Percentiles rank a stretch among this genome's conserved stretches.
phyloP scores from a whole-genome alignment of 257 asterid genomes.

The Scutellaria galericulata region DNA sequence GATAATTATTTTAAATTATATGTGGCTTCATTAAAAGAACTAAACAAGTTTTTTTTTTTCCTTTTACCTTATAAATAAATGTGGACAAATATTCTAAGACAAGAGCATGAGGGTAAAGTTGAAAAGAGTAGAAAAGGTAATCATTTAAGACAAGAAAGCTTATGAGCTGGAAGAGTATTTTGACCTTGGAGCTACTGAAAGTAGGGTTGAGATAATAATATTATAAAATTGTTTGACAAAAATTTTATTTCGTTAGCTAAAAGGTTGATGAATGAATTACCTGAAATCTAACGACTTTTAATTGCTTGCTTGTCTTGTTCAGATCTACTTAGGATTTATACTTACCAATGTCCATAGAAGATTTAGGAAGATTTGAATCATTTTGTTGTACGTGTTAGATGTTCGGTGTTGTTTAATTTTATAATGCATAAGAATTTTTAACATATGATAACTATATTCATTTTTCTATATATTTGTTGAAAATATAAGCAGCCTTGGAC shows the following conservation, averaged over 20 bases:
- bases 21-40: background rate
- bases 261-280: slow-evolving; percentile 56
- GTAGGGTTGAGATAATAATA: slow-evolving; percentile 11
- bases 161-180: background rate
- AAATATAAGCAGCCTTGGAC: too few species aligned
- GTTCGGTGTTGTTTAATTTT: too few species aligned
- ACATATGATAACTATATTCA: too few species aligned
- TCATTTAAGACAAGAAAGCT: slow-evolving; percentile 41
- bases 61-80: too few species aligned
- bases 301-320: slow-evolving; percentile 32
- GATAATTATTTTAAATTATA: too few species aligned
- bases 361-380: too few species aligned
- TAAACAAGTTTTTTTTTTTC: too few species aligned
- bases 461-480: too few species aligned
- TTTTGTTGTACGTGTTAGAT: too few species aligned
- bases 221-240: slow-evolving; percentile 50
- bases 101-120: background rate
- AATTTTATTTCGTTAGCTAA: slow-evolving; percentile 46
- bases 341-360: background rate
- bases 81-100: too few species aligned
- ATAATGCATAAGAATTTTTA: too few species aligned
- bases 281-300: slow-evolving; percentile 55
- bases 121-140: background rate
- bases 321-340: slow-evolving; percentile 4
- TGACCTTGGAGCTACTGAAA: slow-evolving; percentile 26